Percentiles rank a stretch among this genome's conserved stretches.
Conservation (phyloP, 257 asterid genomes). For the Misopates orontium region DNA sequence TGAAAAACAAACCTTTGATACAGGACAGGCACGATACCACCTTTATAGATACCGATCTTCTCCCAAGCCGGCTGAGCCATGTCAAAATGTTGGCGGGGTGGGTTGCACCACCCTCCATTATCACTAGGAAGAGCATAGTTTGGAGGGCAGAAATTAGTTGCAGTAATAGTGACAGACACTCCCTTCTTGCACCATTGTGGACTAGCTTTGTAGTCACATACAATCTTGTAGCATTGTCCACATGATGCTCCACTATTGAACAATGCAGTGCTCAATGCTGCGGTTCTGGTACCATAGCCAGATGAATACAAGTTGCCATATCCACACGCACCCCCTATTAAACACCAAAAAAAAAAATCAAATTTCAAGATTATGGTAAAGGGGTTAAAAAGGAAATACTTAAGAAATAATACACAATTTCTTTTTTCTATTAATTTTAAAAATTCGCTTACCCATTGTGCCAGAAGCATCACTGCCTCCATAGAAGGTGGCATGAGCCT, state of each 20-base stretch:
- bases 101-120: constrained; percentile 86
- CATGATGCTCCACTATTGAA: constrained; percentile 61
- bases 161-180: constrained; percentile 52
- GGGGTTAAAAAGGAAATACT: too few relatives aligned
- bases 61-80: constrained; percentile 84
- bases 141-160: constrained; percentile 77
- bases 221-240: constrained; percentile 63
- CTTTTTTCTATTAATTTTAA: too few relatives aligned
- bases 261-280: constrained; percentile 69
- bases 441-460: constrained; percentile 47
- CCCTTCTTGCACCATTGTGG: constrained; percentile 57
- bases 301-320: constrained; percentile 53
- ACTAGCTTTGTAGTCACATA: constrained; percentile 45
- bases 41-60: constrained; percentile 58
- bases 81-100: constrained; percentile 77
- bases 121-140: constrained; percentile 55
- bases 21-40: constrained; percentile 61
- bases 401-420: too few relatives aligned
- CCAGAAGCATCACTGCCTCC: constrained; percentile 66
- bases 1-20: constrained; percentile 52
- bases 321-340: constrained; percentile 71
- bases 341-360: neutral
- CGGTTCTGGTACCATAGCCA: constrained; percentile 57
- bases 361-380: too few relatives aligned
- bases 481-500: constrained; percentile 60